Evolutionary conservation across 192 early-diverging fungal species (phyloP).

Genomic region (Backusella parvicylindrica): DNA sequence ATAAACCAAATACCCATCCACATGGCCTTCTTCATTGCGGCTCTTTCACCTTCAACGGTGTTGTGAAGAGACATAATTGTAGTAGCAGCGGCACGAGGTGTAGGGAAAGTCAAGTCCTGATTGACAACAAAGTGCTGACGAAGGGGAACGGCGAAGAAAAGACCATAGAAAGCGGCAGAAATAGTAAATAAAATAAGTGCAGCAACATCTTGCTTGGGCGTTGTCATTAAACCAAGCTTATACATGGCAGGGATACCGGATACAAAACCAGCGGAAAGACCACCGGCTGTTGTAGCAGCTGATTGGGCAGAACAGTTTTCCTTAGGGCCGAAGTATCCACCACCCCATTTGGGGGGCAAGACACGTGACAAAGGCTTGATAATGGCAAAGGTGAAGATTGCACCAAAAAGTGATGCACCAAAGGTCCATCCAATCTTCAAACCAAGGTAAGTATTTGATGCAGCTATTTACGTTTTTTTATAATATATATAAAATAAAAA

Average conservation of each 20-base stretch:
- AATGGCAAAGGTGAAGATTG: constrained; percentile 60
- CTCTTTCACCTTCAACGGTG: constrained; percentile 39
- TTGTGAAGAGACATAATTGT: constrained; percentile 59
- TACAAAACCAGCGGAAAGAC: constrained; percentile 56
- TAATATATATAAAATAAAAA: background rate
- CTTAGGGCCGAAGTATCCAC: constrained; percentile 63
- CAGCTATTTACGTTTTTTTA: constrained; percentile 28
- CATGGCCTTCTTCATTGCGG: constrained; percentile 48
- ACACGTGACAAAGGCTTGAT: constrained; percentile 48
- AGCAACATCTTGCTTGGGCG: constrained; percentile 45
- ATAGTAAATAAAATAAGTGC: constrained; percentile 53
- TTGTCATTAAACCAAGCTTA: constrained; percentile 53
- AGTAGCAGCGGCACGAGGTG: constrained; percentile 59
- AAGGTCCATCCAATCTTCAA: constrained; percentile 61
- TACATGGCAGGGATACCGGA: constrained; percentile 71
- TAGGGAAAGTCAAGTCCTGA: constrained; percentile 65
- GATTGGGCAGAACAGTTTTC: constrained; percentile 68
- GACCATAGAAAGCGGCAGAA: constrained; percentile 61
- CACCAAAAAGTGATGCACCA: constrained; percentile 52
- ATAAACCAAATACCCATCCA: constrained; percentile 46
- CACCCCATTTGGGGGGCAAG: constrained; percentile 33
- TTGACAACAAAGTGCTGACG: constrained; percentile 65
- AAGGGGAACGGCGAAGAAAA: constrained; percentile 71
- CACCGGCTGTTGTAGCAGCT: constrained; percentile 68
- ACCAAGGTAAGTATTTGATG: constrained; percentile 70